These are phyloP conservation scores for Eucalyptus erythrocorys DNA, from an alignment of 345 rosid genomes.

Conservation along the genomic window DNA sequence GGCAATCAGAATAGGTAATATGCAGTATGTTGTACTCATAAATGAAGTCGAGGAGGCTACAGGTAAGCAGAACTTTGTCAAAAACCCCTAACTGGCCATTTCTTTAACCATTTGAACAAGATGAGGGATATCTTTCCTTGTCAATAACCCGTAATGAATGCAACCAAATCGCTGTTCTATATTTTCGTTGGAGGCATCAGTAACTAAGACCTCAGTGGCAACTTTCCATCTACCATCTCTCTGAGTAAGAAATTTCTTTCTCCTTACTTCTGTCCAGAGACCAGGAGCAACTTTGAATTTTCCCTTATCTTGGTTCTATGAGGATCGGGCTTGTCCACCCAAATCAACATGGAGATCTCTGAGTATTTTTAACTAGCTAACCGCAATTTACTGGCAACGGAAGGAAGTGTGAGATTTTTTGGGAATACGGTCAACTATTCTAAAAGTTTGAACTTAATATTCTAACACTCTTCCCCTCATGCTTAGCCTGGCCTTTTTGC, in stretches of 20 bases:
- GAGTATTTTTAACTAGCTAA: neutral
- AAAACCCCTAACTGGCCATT: neutral
- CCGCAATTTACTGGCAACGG: neutral
- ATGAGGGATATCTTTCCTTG: neutral
- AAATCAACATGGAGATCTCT: neutral
- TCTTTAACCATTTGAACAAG: neutral
- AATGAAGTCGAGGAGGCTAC: neutral
- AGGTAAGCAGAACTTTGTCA: neutral
- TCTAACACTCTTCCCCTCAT: no score
- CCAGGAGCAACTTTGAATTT: neutral
- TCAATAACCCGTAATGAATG: neutral
- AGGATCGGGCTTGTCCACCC: neutral
- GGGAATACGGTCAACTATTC: rapidly evolving
- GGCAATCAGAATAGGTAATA: rapidly evolving
- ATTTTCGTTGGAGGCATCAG: neutral
- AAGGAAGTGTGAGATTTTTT: neutral
- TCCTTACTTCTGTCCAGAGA: neutral
- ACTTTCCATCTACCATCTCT: neutral
- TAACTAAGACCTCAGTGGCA: neutral
- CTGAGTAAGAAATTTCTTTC: neutral
- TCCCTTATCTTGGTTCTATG: neutral
- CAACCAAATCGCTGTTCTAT: neutral
- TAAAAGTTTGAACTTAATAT: no score
- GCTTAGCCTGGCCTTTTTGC: no score
- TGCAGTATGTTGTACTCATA: no score